These are phyloP conservation scores for Lepidium sativum DNA, from an alignment of 345 rosid genomes.

Conservation along the genomic window DNA sequence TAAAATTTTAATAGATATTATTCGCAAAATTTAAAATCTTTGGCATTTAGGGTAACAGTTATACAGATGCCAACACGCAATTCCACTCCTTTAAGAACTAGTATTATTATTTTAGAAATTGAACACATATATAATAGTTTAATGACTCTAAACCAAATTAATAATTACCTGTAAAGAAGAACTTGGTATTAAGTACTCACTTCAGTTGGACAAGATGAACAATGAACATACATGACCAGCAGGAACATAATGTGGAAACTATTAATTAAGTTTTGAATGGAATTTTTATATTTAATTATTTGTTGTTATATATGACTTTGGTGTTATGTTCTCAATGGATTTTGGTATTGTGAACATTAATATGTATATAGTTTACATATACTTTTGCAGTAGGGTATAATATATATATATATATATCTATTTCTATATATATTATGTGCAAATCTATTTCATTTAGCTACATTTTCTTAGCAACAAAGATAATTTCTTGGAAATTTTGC, in stretches of 20 bases:
- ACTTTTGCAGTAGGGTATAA: neutral
- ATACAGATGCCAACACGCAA: slow-evolving; percentile 20
- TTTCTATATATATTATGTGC: no score
- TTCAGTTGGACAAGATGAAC: neutral
- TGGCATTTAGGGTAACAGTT: slow-evolving; percentile 10
- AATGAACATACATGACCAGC: neutral
- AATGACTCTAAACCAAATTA: neutral
- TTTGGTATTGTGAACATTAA: no score
- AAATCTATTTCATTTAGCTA: no score
- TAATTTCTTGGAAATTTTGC: no score
- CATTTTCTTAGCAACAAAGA: no score
- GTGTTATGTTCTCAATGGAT: no score
- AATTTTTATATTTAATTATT: no score
- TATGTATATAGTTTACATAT: neutral
- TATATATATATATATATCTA: no score
- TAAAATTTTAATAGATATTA: neutral
- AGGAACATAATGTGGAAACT: neutral
- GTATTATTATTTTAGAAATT: neutral
- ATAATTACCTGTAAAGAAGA: slow-evolving; percentile 26
- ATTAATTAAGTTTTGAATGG: neutral
- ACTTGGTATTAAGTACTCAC: slow-evolving; percentile 10
- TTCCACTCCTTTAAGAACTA: slow-evolving; percentile 12
- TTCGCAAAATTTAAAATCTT: neutral
- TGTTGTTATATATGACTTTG: no score
- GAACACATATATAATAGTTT: neutral